A percentile compares a stretch with the other conserved stretches of the same genome.
Conservation (phyloP, 2,329 filamentous ascomycete species). For the Sclerotinia subarctica region DNA sequence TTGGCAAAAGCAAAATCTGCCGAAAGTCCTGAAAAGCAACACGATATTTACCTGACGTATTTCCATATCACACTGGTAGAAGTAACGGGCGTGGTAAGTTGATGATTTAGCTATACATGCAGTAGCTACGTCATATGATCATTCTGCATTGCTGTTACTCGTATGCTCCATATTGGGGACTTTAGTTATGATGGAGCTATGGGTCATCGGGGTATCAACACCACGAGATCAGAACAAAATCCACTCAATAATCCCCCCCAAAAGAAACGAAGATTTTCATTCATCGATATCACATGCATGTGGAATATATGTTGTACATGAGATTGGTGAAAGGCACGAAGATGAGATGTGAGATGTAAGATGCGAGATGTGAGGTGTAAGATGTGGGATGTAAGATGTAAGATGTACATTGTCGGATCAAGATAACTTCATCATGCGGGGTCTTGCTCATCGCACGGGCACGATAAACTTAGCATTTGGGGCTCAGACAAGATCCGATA, state of each 20-base stretch:
- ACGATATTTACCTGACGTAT: conserved; percentile 1
- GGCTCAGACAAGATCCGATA: too few relatives aligned
- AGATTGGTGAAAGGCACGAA: background rate
- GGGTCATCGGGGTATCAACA: background rate
- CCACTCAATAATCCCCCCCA: background rate
- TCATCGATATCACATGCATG: background rate
- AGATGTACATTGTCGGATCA: background rate
- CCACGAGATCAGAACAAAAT: background rate
- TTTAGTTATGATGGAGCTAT: too few relatives aligned
- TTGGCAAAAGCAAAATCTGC: background rate
- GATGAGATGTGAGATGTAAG: background rate
- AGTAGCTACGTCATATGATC: background rate
- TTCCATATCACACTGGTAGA: background rate
- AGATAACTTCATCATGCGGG: background rate
- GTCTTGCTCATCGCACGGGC: background rate
- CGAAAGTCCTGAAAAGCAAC: background rate
- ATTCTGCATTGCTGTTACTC: background rate
- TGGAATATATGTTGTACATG: background rate
- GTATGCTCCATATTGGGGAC: background rate
- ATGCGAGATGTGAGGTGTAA: background rate
- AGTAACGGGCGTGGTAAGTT: background rate
- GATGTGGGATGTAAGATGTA: background rate
- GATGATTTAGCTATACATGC: background rate
- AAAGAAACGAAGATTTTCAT: background rate
- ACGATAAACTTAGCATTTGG: too few relatives aligned